Conservation (phyloP, 164 flowering plant species). For the Kingdonia uniflora region DNA sequence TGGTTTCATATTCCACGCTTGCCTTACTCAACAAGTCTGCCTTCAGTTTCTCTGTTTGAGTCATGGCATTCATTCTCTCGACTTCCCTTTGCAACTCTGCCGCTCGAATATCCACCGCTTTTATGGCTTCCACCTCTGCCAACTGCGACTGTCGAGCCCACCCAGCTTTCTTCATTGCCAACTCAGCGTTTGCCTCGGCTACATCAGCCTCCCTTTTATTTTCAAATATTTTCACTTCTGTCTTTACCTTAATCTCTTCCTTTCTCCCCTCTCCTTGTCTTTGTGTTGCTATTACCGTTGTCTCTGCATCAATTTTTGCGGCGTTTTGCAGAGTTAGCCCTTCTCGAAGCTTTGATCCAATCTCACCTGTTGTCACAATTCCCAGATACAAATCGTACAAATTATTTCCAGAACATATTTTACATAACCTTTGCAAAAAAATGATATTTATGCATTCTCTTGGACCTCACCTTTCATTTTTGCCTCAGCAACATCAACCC, state of each 20-base stretch:
- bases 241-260: conserved; percentile 19
- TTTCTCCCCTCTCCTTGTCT: conserved; percentile 21
- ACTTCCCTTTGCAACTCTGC: conserved; percentile 22
- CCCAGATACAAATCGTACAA: too few species aligned
- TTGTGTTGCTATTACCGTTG: conserved; percentile 14
- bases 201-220: conserved; percentile 24
- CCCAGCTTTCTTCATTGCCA: conserved; percentile 19
- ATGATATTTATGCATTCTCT: too few species aligned
- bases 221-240: conserved; percentile 21
- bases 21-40: conserved; percentile 23
- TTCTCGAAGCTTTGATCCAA: conserved; percentile 18
- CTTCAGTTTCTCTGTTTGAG: conserved; percentile 16
- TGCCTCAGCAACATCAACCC: conserved; percentile 21
- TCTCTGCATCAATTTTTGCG: conserved; percentile 20
- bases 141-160: conserved; percentile 14
- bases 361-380: neutral
- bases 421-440: too few species aligned
- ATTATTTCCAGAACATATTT: too few species aligned
- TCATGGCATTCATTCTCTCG: conserved; percentile 20
- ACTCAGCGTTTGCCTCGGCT: conserved; percentile 19
- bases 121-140: conserved; percentile 22
- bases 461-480: conserved; percentile 13
- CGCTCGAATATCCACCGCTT: conserved; percentile 20
- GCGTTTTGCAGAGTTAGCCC: conserved; percentile 20
- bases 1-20: conserved; percentile 18